Evolutionary conservation across 345 rosid genomes (phyloP), one percentile per base, ranked within the genome.

Genomic region (Eucalyptus pauciflora): DNA sequence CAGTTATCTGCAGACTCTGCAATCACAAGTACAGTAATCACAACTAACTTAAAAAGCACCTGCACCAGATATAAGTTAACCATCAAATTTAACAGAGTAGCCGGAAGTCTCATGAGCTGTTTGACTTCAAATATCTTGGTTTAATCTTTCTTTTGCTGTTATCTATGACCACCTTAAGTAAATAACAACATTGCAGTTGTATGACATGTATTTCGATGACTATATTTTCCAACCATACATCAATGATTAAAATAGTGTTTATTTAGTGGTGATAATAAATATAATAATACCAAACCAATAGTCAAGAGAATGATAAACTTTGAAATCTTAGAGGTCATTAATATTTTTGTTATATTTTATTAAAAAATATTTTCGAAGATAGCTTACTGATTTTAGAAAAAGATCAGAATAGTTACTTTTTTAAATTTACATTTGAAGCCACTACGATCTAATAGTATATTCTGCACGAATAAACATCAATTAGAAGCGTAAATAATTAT

Each of bases 11-110:
- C 97, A 89, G 99, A 98, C 92, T 98, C 99, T 91, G 98, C 98
- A 95, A 98, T 98, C 90, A 98, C 99, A 93, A 98, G 99, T 88
- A 97, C 99, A 92, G 99, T 98, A 87, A 98, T 98, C 95, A 98
- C 99, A 91, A 98, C 99, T 90, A 98, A 94, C 98, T 98, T 98
- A 97, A 98, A 98, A 93, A 98, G 99, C 88, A 96, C 99, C 99
- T 98, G 97, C 93, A 93, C 85, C 85, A 20, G 29, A 41, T 76
- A 41, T 41, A 41, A 41, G 12, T 43, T 76, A 88, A 95, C 91
- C 92, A 94, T 91, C 88, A 86, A 89, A 90, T 86, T 89, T 88
- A 89, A 89, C 92, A 90, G 93, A 91, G 27, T 10, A 37, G 48
- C 83, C 15, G 4, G 83, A 76, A 76, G 46, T 37, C 48, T 41